Conservation (phyloP, 495 filamentous ascomycete genomes). For the Parathielavia hyrcaniae region DNA sequence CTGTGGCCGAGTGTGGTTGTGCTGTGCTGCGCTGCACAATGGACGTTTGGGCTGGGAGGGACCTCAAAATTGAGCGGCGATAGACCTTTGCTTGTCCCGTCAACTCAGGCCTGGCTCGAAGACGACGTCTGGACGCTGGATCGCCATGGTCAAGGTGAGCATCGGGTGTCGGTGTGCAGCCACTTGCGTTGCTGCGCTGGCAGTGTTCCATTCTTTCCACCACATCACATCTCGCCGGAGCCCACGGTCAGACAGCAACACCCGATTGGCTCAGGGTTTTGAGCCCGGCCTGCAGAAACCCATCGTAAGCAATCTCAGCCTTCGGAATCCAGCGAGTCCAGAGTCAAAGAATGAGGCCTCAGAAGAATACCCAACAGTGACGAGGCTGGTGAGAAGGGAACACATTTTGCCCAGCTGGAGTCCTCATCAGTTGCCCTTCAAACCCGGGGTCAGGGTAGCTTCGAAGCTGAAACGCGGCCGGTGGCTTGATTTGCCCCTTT, state of each 20-base stretch:
- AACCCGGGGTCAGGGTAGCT: neutral
- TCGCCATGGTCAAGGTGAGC: constrained; percentile 3
- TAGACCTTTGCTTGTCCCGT: too few species aligned
- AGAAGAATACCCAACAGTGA: too few species aligned
- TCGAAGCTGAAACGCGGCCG: constrained; percentile 16
- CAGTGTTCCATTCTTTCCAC: constrained; percentile 3
- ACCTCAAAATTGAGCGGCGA: neutral
- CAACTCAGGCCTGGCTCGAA: too few species aligned
- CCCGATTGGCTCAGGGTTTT: constrained; percentile 8
- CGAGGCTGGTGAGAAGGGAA: neutral
- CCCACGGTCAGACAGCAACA: neutral
- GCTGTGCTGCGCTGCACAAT: too few species aligned
- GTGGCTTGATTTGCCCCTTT: neutral
- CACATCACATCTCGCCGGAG: neutral
- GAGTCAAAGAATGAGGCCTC: too few species aligned
- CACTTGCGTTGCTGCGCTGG: constrained; percentile 13
- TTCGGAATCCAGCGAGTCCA: neutral
- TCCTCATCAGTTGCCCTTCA: neutral
- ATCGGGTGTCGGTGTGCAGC: constrained; percentile 13
- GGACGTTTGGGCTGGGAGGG: neutral
- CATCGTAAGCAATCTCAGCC: neutral
- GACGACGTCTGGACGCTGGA: neutral
- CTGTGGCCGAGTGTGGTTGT: too few species aligned
- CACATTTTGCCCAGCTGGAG: constrained; percentile 1
- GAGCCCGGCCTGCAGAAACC: constrained; percentile 1